Evolutionary conservation across 176 grass and related monocot genomes (phyloP), one percentile per base, ranked within the genome.

Genomic region (Carex parvula): DNA sequence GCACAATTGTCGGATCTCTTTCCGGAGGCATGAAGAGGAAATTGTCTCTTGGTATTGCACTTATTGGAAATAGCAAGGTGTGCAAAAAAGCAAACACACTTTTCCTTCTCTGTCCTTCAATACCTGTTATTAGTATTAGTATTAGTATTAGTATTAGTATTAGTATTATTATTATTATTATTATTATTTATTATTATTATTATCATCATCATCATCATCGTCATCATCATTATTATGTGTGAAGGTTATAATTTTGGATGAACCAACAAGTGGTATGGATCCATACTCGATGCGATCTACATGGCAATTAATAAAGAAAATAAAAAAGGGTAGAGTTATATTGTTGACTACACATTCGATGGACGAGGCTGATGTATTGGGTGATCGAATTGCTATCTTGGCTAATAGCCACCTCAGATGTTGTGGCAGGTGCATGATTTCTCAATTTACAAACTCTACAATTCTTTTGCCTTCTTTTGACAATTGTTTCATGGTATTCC

Each of bases 11-110:
- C 11, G 79, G 84, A 21, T 81, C 88, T 69, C 88, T 89, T 86
- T 89, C 88, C 60, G 88, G 88, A 82, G 88, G 88, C 79, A 89
- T 89, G 88, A 89, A 83, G 80, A 86, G 88, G 64, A 89, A 89
- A 76, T 58, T 89, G 21, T 89, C 88, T 78, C 88, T 89, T 69
- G 88, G 84, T 66, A 89, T 89, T 68, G 84, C 88, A 26, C 84
- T 89, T 54, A 89, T 89, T 83, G 88, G 88, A 83, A 89, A 86
- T 61, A 89, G 88, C 88, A 89, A 89, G 88, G 88, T 89, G 46
- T 62, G 29, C 35, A 39, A 33, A 65, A 89, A 53, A 18, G 20
- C 35, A 48, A 84, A 29, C 52, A 41, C 50, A 59, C 50, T 53
- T 63, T 70, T 50, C 16, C 6, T 18, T 60, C 14, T 39, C 15